Evolutionary conservation across 2,329 filamentous ascomycete species (phyloP).

Genomic region (Pyricularia sp.): DNA sequence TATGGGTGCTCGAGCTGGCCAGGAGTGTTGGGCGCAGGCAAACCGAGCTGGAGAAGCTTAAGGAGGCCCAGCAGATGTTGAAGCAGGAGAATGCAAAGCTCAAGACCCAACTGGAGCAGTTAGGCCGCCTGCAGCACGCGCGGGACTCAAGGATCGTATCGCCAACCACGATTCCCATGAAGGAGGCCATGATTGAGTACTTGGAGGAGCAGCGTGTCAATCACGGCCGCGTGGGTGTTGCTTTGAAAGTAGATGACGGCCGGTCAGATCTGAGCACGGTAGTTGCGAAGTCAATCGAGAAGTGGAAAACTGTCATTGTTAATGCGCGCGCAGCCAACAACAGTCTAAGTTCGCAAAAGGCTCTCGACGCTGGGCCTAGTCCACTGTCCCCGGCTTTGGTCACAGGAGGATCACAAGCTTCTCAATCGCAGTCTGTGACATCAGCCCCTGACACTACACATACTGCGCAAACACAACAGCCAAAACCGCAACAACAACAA

Average conservation of each 20-base stretch:
- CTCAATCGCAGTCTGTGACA: neutral
- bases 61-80: constrained; percentile 33
- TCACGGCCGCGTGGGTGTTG: constrained; percentile 26
- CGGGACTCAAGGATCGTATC: constrained; percentile 42
- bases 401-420: neutral
- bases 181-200: constrained; percentile 32
- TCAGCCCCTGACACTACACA: neutral
- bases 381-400: constrained; percentile 4
- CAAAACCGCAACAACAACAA: neutral
- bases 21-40: constrained; percentile 44
- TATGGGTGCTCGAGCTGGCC: constrained; percentile 50
- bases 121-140: constrained; percentile 45
- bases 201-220: constrained; percentile 30
- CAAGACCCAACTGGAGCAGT: constrained; percentile 43
- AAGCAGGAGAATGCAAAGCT: constrained; percentile 45
- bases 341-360: constrained; percentile 32
- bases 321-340: constrained; percentile 28
- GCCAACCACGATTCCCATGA: constrained; percentile 38
- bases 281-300: constrained; percentile 41
- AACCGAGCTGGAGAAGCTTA: constrained; percentile 39
- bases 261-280: constrained; percentile 38
- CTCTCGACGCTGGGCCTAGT: constrained; percentile 25
- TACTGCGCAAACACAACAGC: neutral
- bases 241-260: constrained; percentile 35
- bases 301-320: constrained; percentile 50